phyloP scores from a whole-genome alignment of 2,329 filamentous ascomycete species.

The Venturia pyrina region DNA sequence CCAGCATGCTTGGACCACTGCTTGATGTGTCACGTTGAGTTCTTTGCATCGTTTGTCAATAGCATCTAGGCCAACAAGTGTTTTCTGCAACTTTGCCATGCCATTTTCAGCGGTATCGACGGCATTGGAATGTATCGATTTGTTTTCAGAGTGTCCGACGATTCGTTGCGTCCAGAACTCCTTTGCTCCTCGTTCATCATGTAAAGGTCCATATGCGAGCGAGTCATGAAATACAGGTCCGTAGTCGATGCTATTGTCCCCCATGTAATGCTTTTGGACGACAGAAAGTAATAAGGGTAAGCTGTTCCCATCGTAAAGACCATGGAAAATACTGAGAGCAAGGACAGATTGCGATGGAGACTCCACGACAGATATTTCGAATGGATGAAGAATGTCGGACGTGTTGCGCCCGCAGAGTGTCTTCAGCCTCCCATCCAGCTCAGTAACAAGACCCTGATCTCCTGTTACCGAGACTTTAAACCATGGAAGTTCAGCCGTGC shows the following conservation, averaged over 20 bases:
- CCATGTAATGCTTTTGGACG: slow-evolving; percentile 44
- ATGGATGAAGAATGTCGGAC: slow-evolving; percentile 35
- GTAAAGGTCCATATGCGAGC: slow-evolving; percentile 59
- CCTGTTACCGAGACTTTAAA: slow-evolving; percentile 26
- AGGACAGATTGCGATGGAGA: slow-evolving; percentile 32
- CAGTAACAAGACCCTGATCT: slow-evolving; percentile 24
- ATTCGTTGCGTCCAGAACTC: slow-evolving; percentile 54
- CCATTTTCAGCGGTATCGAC: not conserved
- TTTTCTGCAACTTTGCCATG: slow-evolving; percentile 24
- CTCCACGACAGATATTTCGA: slow-evolving; percentile 40
- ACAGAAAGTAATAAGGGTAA: slow-evolving; percentile 56
- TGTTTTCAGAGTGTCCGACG: not conserved
- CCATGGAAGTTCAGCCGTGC: slow-evolving; percentile 36
- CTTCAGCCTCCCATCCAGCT: slow-evolving; percentile 13
- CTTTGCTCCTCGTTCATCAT: slow-evolving; percentile 32
- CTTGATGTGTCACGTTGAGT: slow-evolving; percentile 67
- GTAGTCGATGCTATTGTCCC: slow-evolving; percentile 17
- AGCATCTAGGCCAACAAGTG: slow-evolving; percentile 32
- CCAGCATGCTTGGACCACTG: slow-evolving; percentile 68
- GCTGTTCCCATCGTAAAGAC: slow-evolving; percentile 76
- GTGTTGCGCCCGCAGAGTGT: not conserved
- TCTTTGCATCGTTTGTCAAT: slow-evolving; percentile 39
- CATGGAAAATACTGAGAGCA: slow-evolving; percentile 69
- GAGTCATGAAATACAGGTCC: slow-evolving; percentile 55
- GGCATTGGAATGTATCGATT: not conserved